Evolutionary conservation across 306 rosid species (phyloP).

Genomic region (Elaeagnus macrophylla): DNA sequence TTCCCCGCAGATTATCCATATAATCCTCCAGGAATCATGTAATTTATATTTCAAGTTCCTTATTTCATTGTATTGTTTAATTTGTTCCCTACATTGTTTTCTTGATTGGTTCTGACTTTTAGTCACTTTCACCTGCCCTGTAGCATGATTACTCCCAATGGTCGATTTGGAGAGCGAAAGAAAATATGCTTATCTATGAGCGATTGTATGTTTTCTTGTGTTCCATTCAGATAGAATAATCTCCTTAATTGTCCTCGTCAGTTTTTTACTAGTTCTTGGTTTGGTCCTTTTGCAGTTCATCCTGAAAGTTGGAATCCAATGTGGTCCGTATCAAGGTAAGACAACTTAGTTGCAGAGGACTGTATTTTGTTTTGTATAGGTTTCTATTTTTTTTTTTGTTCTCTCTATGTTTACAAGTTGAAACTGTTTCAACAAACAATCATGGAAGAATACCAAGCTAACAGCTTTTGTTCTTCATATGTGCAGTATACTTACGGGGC

Average conservation of each 20-base stretch:
- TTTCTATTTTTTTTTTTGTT: constrained; percentile 8
- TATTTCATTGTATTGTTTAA: not conserved
- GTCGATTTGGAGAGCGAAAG: constrained; percentile 85
- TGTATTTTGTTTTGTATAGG: constrained; percentile 3
- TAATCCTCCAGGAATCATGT: constrained; percentile 98
- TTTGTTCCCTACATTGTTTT: not conserved
- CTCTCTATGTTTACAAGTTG: constrained; percentile 2
- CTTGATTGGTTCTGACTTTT: constrained; percentile 2
- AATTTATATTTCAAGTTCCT: constrained; percentile 10
- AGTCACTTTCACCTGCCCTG: constrained; percentile 9
- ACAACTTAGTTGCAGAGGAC: constrained; percentile 1
- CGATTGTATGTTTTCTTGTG: constrained; percentile 60
- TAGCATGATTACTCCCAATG: constrained; percentile 96
- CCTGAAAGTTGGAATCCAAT: constrained; percentile 99
- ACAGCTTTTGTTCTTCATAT: constrained; percentile 25
- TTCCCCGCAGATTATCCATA: constrained; percentile 88
- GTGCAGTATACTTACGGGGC: constrained; percentile 96
- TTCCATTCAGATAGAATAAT: constrained; percentile 8
- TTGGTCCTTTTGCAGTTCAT: constrained; percentile 55
- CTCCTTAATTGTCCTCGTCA: constrained; percentile 8
- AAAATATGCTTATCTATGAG: constrained; percentile 96
- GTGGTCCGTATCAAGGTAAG: constrained; percentile 99
- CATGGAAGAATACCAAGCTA: constrained; percentile 23
- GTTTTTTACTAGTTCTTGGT: constrained; percentile 13
- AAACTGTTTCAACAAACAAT: constrained; percentile 8